Percentiles rank a stretch among this genome's conserved stretches.
phyloP scores from a whole-genome alignment of 139 green algal genomes.

The Closterium sp. region DNA sequence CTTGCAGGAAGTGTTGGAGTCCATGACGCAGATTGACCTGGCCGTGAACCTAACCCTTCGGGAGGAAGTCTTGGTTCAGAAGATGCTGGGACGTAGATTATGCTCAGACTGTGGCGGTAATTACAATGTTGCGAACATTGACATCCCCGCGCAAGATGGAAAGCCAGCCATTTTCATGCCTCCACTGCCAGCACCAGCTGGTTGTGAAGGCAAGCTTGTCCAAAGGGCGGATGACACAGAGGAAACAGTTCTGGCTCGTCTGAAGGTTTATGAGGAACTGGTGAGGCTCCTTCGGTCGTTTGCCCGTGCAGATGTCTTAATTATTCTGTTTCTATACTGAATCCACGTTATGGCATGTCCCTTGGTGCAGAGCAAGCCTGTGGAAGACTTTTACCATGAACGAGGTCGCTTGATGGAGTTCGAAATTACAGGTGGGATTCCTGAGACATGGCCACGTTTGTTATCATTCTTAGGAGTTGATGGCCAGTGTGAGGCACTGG shows the following conservation, averaged over 20 bases:
- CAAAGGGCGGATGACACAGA: constrained; percentile 82
- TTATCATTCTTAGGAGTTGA: constrained; percentile 54
- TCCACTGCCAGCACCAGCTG: constrained; percentile 72
- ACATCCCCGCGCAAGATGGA: constrained; percentile 61
- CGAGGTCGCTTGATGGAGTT: constrained; percentile 81
- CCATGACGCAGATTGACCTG: constrained; percentile 66
- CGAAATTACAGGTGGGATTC: constrained; percentile 90
- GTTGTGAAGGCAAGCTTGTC: constrained; percentile 75
- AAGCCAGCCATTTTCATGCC: constrained; percentile 82
- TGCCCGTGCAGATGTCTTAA: background rate
- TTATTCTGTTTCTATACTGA: constrained; percentile 20
- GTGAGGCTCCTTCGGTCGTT: constrained; percentile 2
- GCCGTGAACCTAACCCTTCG: constrained; percentile 86
- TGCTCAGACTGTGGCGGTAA: constrained; percentile 87
- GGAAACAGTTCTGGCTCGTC: constrained; percentile 72
- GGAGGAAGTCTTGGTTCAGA: constrained; percentile 88
- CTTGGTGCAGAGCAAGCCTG: constrained; percentile 58
- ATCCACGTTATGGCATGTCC: constrained; percentile 13
- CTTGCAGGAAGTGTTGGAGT: constrained; percentile 65
- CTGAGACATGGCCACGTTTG: constrained; percentile 84
- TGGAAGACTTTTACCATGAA: constrained; percentile 83
- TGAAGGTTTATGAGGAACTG: constrained; percentile 70
- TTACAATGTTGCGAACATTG: constrained; percentile 96
- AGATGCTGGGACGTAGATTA: constrained; percentile 72
- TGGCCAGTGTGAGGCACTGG: background rate